Evolutionary conservation across 225 moss, liverwort and hornwort genomes (phyloP).

Genomic region (Neckera pumila): DNA sequence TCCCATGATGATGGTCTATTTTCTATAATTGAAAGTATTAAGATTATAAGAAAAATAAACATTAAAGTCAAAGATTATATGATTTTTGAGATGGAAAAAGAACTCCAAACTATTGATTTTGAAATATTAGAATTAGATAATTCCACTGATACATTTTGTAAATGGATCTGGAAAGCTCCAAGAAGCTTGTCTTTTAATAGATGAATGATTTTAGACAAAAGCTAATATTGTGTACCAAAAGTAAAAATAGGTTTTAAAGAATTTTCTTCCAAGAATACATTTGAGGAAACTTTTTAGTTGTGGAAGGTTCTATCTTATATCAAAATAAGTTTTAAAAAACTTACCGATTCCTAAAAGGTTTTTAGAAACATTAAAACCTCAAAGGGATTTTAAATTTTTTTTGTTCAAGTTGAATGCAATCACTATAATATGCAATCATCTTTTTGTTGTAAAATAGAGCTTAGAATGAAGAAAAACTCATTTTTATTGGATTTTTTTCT

Average conservation of each 20-base stretch:
- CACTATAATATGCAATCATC: background rate
- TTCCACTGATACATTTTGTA: background rate
- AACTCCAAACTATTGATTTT: background rate
- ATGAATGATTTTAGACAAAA: background rate
- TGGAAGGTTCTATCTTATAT: background rate
- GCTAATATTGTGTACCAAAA: background rate
- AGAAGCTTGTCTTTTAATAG: background rate
- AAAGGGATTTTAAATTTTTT: background rate
- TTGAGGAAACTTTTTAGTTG: no score
- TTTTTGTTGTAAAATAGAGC: background rate
- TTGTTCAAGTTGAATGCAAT: background rate
- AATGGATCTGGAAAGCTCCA: background rate
- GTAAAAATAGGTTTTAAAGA: background rate
- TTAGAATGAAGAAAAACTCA: accelerated
- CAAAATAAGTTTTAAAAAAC: background rate
- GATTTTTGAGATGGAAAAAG: background rate
- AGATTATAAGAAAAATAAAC: background rate
- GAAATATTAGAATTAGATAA: background rate
- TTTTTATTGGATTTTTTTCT: background rate
- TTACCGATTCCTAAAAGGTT: accelerated
- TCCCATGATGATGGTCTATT: background rate
- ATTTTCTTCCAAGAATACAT: background rate
- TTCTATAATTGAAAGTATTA: background rate
- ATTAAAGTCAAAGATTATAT: background rate
- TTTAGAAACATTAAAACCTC: background rate